Evolutionary conservation across 169 alveolate species (phyloP).

Genomic region (Plasmodium gallinaceum): DNA sequence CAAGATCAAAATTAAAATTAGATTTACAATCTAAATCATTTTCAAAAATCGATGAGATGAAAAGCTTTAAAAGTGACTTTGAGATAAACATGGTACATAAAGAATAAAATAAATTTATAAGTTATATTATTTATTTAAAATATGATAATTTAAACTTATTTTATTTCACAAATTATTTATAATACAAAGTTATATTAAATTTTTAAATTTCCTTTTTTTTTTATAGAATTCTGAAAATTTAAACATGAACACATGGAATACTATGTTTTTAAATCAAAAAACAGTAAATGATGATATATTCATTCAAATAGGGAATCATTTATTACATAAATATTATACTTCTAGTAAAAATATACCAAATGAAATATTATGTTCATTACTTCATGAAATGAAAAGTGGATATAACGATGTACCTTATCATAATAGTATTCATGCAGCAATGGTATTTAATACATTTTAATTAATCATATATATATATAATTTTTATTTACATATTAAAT

Average conservation of each 20-base stretch:
- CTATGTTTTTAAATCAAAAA: slow-evolving; percentile 21
- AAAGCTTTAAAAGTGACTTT: slow-evolving; percentile 3
- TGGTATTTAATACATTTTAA: slow-evolving; percentile 27
- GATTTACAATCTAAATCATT: slow-evolving; percentile 3
- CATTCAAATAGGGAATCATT: slow-evolving; percentile 39
- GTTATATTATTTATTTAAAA: background rate
- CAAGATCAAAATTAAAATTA: background rate
- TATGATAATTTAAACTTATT: slow-evolving; percentile 3
- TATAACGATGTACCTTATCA: slow-evolving; percentile 77
- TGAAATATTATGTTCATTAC: slow-evolving; percentile 46
- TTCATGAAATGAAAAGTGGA: slow-evolving; percentile 68
- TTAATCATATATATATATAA: background rate
- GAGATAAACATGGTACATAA: slow-evolving; percentile 57
- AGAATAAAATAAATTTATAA: background rate
- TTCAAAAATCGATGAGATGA: slow-evolving; percentile 13
- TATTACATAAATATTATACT: slow-evolving; percentile 48
- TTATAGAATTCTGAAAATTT: slow-evolving; percentile 30
- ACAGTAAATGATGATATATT: slow-evolving; percentile 30
- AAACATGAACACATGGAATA: slow-evolving; percentile 22
- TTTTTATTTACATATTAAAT: background rate
- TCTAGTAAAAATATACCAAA: slow-evolving; percentile 27
- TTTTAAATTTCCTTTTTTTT: slow-evolving; percentile 14
- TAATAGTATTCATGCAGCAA: slow-evolving; percentile 75
- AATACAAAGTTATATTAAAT: background rate
- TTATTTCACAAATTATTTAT: background rate